Percentiles rank a stretch among this genome's conserved stretches.
phyloP scores from a whole-genome alignment of 345 rosid genomes.

The Linum lewisii region DNA sequence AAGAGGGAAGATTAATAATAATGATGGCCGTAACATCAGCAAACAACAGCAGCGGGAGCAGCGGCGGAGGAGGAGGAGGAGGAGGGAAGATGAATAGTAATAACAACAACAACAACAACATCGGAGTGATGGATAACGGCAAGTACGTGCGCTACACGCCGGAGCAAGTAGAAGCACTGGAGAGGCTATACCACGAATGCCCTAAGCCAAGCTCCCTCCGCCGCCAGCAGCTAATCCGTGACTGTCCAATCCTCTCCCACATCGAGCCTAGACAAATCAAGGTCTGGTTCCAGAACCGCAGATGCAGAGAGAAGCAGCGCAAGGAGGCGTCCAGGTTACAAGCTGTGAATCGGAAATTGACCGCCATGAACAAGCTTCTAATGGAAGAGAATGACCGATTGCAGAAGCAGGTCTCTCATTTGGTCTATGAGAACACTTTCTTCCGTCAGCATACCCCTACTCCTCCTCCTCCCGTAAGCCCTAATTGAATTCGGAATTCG shows the following conservation, averaged over 20 bases:
- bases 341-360: slow-evolving; percentile 76
- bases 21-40: slow-evolving; percentile 5
- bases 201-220: slow-evolving; percentile 71
- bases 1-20: background rate
- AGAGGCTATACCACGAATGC: slow-evolving; percentile 64
- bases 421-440: slow-evolving; percentile 87
- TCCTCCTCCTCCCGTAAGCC: background rate
- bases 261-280: slow-evolving; percentile 66
- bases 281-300: slow-evolving; percentile 71
- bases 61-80: slow-evolving; percentile 3
- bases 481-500: too few species aligned
- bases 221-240: slow-evolving; percentile 65
- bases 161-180: slow-evolving; percentile 73
- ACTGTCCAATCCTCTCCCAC: slow-evolving; percentile 54
- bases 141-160: slow-evolving; percentile 71
- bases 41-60: background rate
- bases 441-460: slow-evolving; percentile 58
- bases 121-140: slow-evolving; percentile 41
- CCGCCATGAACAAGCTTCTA: slow-evolving; percentile 87
- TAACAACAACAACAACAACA: slow-evolving; percentile 2
- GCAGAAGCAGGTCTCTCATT: slow-evolving; percentile 94
- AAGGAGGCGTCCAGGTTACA: slow-evolving; percentile 90
- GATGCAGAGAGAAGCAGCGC: slow-evolving; percentile 97
- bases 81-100: slow-evolving; percentile 2
- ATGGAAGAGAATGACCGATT: slow-evolving; percentile 98